Conservation (phyloP, 2,329 filamentous ascomycete genomes). For the Aureobasidium musti region DNA sequence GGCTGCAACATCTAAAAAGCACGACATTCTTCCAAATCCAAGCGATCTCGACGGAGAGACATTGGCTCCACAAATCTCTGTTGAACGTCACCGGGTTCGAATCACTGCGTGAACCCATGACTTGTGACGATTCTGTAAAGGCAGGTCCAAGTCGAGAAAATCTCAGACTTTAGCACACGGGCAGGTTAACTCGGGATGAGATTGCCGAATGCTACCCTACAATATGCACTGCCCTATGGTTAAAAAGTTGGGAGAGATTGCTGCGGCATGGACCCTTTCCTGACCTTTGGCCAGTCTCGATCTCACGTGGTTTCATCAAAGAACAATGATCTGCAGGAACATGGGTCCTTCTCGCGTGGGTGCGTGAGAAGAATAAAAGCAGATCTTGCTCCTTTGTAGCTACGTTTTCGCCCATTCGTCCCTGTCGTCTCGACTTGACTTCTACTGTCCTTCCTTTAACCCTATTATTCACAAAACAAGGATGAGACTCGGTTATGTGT, state of each 20-base stretch:
- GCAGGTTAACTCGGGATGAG: background rate
- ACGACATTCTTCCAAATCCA: background rate
- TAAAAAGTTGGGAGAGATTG: background rate
- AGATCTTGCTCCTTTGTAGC: slow-evolving; percentile 19
- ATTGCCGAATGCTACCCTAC: background rate
- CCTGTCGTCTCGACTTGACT: slow-evolving; percentile 2
- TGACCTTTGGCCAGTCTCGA: slow-evolving; percentile 2
- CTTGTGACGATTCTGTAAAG: background rate
- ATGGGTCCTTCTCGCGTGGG: slow-evolving; percentile 3
- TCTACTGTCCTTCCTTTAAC: background rate
- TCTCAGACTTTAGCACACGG: background rate
- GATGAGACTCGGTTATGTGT: slow-evolving; percentile 19
- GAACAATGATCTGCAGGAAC: slow-evolving; percentile 16
- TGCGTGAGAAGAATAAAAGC: background rate
- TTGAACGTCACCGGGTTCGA: too few relatives aligned
- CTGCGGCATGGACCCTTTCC: slow-evolving; percentile 7
- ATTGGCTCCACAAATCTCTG: background rate
- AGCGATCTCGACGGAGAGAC: background rate
- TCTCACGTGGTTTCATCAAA: slow-evolving; percentile 11
- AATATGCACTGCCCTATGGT: background rate
- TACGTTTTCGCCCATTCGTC: background rate
- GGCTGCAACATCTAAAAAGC: too few relatives aligned
- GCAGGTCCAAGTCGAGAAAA: background rate
- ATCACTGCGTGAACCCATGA: too few relatives aligned
- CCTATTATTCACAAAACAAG: background rate